phyloP scores from a whole-genome alignment of 2,329 filamentous ascomycete species.

The Curvularia eragrostidis region DNA sequence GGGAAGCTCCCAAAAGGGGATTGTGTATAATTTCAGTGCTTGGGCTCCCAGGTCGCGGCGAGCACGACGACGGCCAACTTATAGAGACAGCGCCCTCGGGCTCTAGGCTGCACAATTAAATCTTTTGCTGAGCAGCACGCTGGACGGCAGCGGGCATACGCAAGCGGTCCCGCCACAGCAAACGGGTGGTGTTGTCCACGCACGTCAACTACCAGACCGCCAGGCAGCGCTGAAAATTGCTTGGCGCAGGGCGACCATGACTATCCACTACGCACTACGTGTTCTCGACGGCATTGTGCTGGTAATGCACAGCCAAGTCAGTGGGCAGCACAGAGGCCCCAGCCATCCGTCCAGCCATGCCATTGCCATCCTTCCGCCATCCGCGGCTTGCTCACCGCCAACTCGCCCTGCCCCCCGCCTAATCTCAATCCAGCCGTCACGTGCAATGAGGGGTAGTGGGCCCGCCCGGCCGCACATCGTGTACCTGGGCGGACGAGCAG shows the following conservation, averaged over 20 bases:
- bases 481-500: constrained; percentile 14
- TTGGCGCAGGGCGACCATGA: constrained; percentile 28
- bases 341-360: constrained; percentile 29
- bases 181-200: constrained; percentile 27
- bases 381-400: constrained; percentile 44
- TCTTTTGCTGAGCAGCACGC: constrained; percentile 5
- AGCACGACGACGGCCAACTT: constrained; percentile 15
- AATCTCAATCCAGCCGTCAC: constrained; percentile 24
- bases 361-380: constrained; percentile 4
- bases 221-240: constrained; percentile 34
- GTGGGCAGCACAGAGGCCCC: constrained; percentile 25
- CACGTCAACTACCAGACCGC: constrained; percentile 28
- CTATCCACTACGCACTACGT: constrained; percentile 32
- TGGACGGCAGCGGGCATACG: constrained; percentile 27
- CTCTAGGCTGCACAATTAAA: constrained; percentile 39
- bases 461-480: neutral
- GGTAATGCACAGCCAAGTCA: constrained; percentile 22
- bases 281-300: constrained; percentile 28
- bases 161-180: constrained; percentile 47
- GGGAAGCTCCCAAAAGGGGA: constrained; percentile 22
- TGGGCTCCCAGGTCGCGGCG: constrained; percentile 7
- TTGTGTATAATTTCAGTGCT: constrained; percentile 14
- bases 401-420: constrained; percentile 22
- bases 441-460: constrained; percentile 44
- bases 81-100: constrained; percentile 17